Evolutionary conservation across 768 basidiomycete genomes (phyloP).

Genomic region (Leccinum subtestaceum): DNA sequence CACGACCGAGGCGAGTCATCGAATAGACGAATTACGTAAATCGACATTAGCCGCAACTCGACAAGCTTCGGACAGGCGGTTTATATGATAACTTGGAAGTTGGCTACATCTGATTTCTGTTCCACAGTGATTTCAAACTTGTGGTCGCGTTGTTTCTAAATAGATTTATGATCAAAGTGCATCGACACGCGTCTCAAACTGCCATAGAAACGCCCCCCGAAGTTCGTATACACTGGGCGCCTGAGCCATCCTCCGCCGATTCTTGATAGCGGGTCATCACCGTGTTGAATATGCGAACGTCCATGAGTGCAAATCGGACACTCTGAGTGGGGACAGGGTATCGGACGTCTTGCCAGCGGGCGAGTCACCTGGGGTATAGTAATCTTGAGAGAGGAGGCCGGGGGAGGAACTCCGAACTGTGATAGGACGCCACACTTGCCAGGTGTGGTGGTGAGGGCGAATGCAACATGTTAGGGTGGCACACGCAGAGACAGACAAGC

Average conservation of each 20-base stretch:
- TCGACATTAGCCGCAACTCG: neutral
- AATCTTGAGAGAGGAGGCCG: neutral
- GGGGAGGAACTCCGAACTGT: constrained; percentile 8
- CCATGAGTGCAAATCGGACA: no score
- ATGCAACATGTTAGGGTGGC: neutral
- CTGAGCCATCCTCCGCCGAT: no score
- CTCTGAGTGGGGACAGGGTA: constrained; percentile 17
- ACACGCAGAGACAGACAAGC: neutral
- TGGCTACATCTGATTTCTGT: neutral
- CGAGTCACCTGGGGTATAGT: constrained; percentile 5
- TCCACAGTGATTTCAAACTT: no score
- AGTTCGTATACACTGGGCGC: no score
- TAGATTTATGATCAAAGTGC: no score
- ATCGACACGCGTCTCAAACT: no score
- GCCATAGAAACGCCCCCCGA: no score
- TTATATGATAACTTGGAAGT: neutral
- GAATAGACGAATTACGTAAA: neutral
- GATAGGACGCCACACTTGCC: constrained; percentile 4
- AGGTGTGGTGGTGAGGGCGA: constrained; percentile 9
- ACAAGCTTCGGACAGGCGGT: neutral
- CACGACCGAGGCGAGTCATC: neutral
- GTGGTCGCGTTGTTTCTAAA: no score
- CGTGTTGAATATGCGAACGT: no score
- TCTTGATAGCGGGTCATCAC: no score
- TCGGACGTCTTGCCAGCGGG: constrained; percentile 11